phyloP scores from a whole-genome alignment of 2,329 filamentous ascomycete species.

The Scedosporium minutisporum region DNA sequence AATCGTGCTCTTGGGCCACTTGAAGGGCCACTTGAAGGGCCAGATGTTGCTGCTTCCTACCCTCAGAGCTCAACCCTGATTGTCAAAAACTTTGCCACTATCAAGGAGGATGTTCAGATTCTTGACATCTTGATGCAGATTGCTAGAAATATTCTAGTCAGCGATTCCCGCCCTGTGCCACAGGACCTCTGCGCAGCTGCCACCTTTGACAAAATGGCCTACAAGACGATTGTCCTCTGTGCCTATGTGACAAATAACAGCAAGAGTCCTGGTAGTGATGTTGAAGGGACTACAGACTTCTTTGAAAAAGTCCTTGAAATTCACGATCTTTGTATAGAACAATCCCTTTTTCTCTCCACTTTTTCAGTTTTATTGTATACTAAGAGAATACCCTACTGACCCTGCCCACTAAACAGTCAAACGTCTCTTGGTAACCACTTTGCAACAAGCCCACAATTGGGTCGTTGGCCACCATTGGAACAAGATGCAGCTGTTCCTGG shows the following conservation, averaged over 20 bases:
- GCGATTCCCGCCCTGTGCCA: slow-evolving; percentile 49
- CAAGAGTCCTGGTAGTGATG: slow-evolving; percentile 57
- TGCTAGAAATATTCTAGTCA: slow-evolving; percentile 53
- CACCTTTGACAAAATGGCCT: slow-evolving; percentile 56
- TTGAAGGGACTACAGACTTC: slow-evolving; percentile 26
- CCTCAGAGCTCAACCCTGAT: slow-evolving; percentile 55
- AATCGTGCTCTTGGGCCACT: slow-evolving; percentile 49
- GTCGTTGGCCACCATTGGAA: slow-evolving; percentile 59
- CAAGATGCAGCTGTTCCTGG: slow-evolving; percentile 62
- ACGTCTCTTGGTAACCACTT: slow-evolving; percentile 53
- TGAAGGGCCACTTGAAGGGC: slow-evolving; percentile 35
- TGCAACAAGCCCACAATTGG: slow-evolving; percentile 62
- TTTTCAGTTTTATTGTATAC: background rate
- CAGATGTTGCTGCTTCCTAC: slow-evolving; percentile 43
- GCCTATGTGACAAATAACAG: slow-evolving; percentile 49
- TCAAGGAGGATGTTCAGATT: slow-evolving; percentile 53
- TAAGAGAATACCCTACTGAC: slow-evolving; percentile 12
- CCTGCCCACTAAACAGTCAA: slow-evolving; percentile 38
- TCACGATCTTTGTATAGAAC: slow-evolving; percentile 46
- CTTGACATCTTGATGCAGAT: slow-evolving; percentile 61
- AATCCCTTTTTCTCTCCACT: background rate
- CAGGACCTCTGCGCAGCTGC: slow-evolving; percentile 57
- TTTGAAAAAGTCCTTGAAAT: slow-evolving; percentile 32
- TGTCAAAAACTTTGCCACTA: slow-evolving; percentile 48
- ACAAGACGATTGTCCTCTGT: slow-evolving; percentile 55